These are phyloP conservation scores for Erythrobasidium yunnanense DNA, from an alignment of 768 basidiomycete species.

Conservation along the genomic window DNA sequence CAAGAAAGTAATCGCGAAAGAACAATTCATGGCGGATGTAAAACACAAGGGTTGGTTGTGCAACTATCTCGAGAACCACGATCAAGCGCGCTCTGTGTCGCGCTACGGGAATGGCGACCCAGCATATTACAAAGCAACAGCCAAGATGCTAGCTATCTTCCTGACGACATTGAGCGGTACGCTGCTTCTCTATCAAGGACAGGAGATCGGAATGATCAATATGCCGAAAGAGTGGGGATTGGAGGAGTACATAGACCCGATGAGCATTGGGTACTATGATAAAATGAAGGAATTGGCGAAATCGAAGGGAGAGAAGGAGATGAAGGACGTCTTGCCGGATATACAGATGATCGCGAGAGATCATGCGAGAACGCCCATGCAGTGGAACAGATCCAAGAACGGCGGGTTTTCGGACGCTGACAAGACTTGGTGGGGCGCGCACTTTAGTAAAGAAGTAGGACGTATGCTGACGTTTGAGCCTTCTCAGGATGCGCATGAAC, in stretches of 20 bases:
- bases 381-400: constrained; percentile 42
- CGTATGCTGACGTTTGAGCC: background rate
- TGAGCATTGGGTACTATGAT: constrained; percentile 62
- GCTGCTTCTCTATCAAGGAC: constrained; percentile 60
- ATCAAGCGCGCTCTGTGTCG: background rate
- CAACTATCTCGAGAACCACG: background rate
- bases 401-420: constrained; percentile 54
- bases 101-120: background rate
- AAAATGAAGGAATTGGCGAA: constrained; percentile 47
- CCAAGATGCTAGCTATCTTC: background rate
- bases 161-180: constrained; percentile 50
- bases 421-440: background rate
- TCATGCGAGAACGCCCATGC: constrained; percentile 46
- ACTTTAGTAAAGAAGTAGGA: background rate
- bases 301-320: background rate
- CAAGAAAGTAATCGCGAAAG: constrained; percentile 15
- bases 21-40: background rate
- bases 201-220: constrained; percentile 57
- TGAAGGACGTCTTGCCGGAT: background rate
- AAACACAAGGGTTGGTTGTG: background rate
- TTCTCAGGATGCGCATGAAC: constrained; percentile 41
- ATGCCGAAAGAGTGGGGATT: constrained; percentile 50
- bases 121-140: background rate
- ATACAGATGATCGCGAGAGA: background rate
- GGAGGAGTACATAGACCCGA: constrained; percentile 60